phyloP scores from a whole-genome alignment of 2,329 filamentous ascomycete genomes.

The Fusarium sulawesiense region DNA sequence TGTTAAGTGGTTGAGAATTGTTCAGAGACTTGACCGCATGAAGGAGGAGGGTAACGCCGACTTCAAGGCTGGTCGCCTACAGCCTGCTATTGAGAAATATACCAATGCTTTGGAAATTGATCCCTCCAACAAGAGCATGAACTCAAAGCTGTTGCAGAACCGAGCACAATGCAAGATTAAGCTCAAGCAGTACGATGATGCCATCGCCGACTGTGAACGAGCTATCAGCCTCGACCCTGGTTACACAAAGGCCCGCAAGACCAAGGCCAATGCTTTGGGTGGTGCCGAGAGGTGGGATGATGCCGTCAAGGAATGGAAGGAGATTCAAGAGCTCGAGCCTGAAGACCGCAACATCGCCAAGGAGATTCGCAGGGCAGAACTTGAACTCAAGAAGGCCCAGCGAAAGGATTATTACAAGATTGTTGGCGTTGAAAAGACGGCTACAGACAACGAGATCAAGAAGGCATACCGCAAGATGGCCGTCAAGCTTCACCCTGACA shows the following conservation, averaged over 20 bases:
- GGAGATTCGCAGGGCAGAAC: conserved; percentile 89
- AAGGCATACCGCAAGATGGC: conserved; percentile 96
- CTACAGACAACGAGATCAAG: conserved; percentile 87
- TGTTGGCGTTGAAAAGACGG: conserved; percentile 86
- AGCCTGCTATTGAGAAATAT: conserved; percentile 86
- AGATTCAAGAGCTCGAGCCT: conserved; percentile 83
- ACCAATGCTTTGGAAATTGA: conserved; percentile 85
- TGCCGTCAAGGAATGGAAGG: conserved; percentile 88
- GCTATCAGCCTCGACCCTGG: conserved; percentile 84
- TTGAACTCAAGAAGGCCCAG: conserved; percentile 97
- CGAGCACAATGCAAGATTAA: conserved; percentile 85
- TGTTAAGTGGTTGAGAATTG: conserved; percentile 86
- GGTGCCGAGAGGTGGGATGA: conserved; percentile 92
- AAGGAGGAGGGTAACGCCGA: conserved; percentile 93
- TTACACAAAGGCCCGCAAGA: conserved; percentile 93
- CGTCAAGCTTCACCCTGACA: conserved; percentile 95
- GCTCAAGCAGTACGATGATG: conserved; percentile 84
- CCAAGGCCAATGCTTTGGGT: conserved; percentile 89
- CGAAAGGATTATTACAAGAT: conserved; percentile 99
- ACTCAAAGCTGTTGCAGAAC: conserved; percentile 95
- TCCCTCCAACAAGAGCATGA: conserved; percentile 88
- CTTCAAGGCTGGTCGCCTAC: conserved; percentile 87
- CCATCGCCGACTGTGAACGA: conserved; percentile 86
- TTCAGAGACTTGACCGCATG: conserved; percentile 91
- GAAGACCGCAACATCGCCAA: conserved; percentile 82